Conservation (phyloP, 148 eudicot genomes). For the Rhododendron henanense region DNA sequence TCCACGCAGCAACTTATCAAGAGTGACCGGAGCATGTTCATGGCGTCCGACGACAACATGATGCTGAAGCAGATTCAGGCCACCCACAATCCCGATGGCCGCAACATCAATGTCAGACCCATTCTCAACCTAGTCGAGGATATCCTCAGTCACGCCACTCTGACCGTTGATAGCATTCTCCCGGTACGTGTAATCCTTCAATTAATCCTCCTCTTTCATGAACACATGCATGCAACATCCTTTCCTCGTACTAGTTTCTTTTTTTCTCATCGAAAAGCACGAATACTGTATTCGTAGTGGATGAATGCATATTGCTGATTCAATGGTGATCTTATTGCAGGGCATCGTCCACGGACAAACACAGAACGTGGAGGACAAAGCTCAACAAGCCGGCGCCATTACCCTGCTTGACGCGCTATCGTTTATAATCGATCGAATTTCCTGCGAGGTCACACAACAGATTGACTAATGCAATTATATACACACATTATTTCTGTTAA, state of each 20-base stretch:
- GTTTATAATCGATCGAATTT: slow-evolving; percentile 25
- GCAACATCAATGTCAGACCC: slow-evolving; percentile 15
- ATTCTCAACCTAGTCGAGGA: slow-evolving; percentile 28
- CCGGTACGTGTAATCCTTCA: neutral
- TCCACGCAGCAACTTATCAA: slow-evolving; percentile 19
- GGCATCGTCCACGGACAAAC: neutral
- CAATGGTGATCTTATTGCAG: slow-evolving; percentile 14
- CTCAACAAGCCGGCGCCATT: slow-evolving; percentile 4
- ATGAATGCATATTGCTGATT: neutral
- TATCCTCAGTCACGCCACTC: slow-evolving; percentile 20
- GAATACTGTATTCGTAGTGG: too few relatives aligned
- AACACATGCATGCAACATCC: neutral
- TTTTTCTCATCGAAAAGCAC: neutral
- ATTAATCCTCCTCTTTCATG: neutral
- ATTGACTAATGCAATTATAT: neutral
- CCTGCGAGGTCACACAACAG: slow-evolving; percentile 31
- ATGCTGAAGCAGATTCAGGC: slow-evolving; percentile 23
- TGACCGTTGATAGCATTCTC: neutral
- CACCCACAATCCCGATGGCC: slow-evolving; percentile 33
- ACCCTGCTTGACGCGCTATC: slow-evolving; percentile 27
- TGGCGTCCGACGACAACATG: slow-evolving; percentile 20
- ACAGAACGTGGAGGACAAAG: slow-evolving; percentile 11
- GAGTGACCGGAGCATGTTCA: slow-evolving; percentile 19
- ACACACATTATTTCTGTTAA: too few relatives aligned
- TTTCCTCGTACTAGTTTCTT: neutral